Percentiles rank a stretch among this genome's conserved stretches.
phyloP scores from a whole-genome alignment of 164 flowering plant genomes.

The Taxillus chinensis region DNA sequence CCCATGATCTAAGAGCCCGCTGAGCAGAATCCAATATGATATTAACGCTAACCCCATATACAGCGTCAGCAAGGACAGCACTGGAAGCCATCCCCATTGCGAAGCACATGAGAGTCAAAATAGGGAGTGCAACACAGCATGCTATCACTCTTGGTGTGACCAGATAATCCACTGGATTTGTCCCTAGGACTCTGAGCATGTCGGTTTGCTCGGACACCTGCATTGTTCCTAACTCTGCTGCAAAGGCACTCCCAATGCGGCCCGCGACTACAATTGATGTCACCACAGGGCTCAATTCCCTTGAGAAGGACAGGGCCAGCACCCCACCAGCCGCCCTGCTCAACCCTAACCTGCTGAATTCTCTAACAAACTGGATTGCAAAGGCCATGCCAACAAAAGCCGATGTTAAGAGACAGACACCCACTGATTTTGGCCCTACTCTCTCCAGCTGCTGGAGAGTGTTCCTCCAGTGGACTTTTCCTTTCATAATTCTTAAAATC shows the following conservation, averaged over 20 bases:
- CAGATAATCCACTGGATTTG: constrained; percentile 84
- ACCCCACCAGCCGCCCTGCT: constrained; percentile 82
- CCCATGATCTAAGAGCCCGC: constrained; percentile 79
- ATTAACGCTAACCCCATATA: constrained; percentile 76
- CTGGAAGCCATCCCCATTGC: constrained; percentile 81
- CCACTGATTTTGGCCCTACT: constrained; percentile 82
- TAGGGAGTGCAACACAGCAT: constrained; percentile 63
- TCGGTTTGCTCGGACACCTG: constrained; percentile 97
- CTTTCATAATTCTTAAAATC: constrained; percentile 41
- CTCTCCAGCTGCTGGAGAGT: constrained; percentile 86
- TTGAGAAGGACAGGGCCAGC: constrained; percentile 73
- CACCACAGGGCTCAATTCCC: constrained; percentile 88
- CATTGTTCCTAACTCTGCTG: constrained; percentile 95
- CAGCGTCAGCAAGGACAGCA: constrained; percentile 68
- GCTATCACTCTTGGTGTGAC: constrained; percentile 86
- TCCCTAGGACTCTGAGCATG: constrained; percentile 71
- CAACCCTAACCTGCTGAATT: constrained; percentile 78
- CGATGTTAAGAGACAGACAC: constrained; percentile 77
- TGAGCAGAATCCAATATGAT: constrained; percentile 80
- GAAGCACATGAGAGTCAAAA: constrained; percentile 75
- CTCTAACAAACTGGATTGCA: constrained; percentile 86
- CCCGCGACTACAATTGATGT: constrained; percentile 87
- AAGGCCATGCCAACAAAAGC: constrained; percentile 98
- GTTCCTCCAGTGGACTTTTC: constrained; percentile 72
- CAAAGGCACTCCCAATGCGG: constrained; percentile 86